Evolutionary conservation across 805 yeast species (phyloP).

Genomic region (Pichia exigua): DNA sequence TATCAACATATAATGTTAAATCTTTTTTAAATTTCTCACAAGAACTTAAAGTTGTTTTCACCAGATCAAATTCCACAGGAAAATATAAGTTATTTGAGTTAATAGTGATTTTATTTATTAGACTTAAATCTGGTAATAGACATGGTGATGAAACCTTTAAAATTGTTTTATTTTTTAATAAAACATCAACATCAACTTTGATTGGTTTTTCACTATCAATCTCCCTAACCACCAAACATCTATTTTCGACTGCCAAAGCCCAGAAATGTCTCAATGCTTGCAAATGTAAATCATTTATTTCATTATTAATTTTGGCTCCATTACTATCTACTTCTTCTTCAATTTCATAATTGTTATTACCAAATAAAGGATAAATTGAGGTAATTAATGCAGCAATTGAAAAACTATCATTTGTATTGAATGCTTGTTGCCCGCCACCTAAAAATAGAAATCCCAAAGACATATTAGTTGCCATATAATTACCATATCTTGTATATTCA

Average conservation of each 20-base stretch:
- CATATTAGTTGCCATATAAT: slow-evolving; percentile 68
- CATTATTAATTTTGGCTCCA: slow-evolving; percentile 17
- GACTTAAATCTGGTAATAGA: slow-evolving; percentile 52
- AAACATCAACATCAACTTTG: slow-evolving; percentile 33
- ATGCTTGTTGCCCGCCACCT: slow-evolving; percentile 89
- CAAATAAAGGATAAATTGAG: slow-evolving; percentile 71
- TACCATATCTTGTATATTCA: slow-evolving; percentile 45
- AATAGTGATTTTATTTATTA: slow-evolving; percentile 41
- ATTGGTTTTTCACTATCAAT: slow-evolving; percentile 52
- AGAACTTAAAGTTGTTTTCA: slow-evolving; percentile 30
- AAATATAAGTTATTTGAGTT: slow-evolving; percentile 36
- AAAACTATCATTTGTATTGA: slow-evolving; percentile 48
- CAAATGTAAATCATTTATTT: slow-evolving; percentile 44
- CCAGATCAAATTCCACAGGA: slow-evolving; percentile 32
- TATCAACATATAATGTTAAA: slow-evolving; percentile 45
- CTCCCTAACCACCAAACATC: slow-evolving; percentile 76
- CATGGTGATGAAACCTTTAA: slow-evolving; percentile 49
- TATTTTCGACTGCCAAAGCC: slow-evolving; percentile 73
- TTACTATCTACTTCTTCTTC: neutral
- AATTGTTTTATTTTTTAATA: slow-evolving; percentile 31
- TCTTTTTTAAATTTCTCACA: slow-evolving; percentile 34
- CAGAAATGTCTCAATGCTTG: slow-evolving; percentile 88
- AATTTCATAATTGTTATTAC: slow-evolving; percentile 28
- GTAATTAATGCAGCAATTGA: slow-evolving; percentile 64
- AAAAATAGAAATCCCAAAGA: slow-evolving; percentile 82